Percentiles rank a stretch among this genome's conserved stretches.
phyloP scores from a whole-genome alignment of 345 rosid species.

The Erucastrum elatum region DNA sequence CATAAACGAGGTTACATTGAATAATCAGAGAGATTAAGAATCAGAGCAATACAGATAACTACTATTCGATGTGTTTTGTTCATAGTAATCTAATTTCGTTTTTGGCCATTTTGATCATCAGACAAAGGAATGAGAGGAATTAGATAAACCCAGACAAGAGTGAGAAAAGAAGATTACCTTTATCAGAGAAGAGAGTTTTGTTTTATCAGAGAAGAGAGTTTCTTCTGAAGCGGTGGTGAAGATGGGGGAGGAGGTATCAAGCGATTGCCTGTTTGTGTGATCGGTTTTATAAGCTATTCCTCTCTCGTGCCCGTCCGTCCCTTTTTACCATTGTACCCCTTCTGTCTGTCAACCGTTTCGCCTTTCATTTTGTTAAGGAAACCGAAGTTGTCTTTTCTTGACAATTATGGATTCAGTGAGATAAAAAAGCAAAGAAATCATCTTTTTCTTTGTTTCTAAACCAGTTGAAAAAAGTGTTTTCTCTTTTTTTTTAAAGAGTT shows the following conservation, averaged over 20 bases:
- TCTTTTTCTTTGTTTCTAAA: background rate
- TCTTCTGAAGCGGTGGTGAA: conserved; percentile 1
- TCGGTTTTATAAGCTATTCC: conserved; percentile 11
- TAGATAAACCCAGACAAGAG: background rate
- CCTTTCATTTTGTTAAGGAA: background rate
- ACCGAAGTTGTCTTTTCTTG: background rate
- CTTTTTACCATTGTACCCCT: background rate
- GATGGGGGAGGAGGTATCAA: background rate
- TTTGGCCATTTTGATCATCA: background rate
- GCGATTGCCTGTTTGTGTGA: conserved; percentile 8
- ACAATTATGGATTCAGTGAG: background rate
- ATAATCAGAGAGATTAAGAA: background rate
- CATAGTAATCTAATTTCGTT: background rate
- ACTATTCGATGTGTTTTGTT: background rate
- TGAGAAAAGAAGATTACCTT: background rate
- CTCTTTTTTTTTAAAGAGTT: too few relatives aligned
- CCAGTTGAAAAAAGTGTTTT: background rate
- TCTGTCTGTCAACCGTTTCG: background rate
- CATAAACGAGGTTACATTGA: background rate
- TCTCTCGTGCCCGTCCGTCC: background rate
- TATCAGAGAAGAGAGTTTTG: background rate
- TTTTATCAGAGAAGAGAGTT: background rate
- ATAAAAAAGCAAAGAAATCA: background rate
- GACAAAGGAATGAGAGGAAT: background rate
- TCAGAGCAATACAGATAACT: background rate